These are phyloP conservation scores for Zygosaccharomyces kombuchaensis DNA, from an alignment of 805 yeast genomes.

Conservation along the genomic window DNA sequence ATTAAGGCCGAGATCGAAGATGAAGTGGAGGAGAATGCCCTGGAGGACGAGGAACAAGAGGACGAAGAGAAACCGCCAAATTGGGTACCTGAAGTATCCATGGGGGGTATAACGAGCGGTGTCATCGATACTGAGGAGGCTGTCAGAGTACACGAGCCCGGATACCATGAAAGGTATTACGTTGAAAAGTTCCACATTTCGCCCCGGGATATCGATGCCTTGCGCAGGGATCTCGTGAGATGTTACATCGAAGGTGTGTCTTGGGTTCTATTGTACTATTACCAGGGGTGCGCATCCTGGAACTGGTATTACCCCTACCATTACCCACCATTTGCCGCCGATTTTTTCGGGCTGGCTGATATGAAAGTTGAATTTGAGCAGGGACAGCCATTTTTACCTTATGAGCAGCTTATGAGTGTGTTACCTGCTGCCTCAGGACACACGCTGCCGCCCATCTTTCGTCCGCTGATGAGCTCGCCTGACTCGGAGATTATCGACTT, in stretches of 20 bases:
- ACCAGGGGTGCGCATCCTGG: conserved; percentile 99
- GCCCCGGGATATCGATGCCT: conserved; percentile 48
- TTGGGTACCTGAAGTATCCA: conserved; percentile 28
- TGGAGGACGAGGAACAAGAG: conserved; percentile 18
- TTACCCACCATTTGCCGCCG: conserved; percentile 96
- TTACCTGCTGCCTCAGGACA: conserved; percentile 92
- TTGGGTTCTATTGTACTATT: conserved; percentile 93
- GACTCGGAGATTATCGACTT: conserved; percentile 84
- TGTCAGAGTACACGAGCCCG: conserved; percentile 79
- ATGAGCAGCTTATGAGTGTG: conserved; percentile 91
- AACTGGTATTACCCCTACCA: conserved; percentile 96
- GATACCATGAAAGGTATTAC: conserved; percentile 81
- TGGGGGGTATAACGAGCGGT: conserved; percentile 29
- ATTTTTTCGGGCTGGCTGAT: conserved; percentile 53
- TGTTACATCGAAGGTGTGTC: conserved; percentile 90
- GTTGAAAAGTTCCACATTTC: conserved; percentile 61
- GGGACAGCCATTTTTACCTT: conserved; percentile 85
- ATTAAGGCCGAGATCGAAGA: conserved; percentile 25
- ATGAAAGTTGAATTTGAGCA: conserved; percentile 52
- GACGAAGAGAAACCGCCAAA: conserved; percentile 18
- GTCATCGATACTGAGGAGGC: conserved; percentile 45
- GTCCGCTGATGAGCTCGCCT: conserved; percentile 74
- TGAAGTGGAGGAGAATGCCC: conserved; percentile 17
- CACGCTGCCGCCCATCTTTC: conserved; percentile 73
- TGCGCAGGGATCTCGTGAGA: conserved; percentile 56